phyloP scores from a whole-genome alignment of 2,329 filamentous ascomycete species.

The Macrophomina tecta region DNA sequence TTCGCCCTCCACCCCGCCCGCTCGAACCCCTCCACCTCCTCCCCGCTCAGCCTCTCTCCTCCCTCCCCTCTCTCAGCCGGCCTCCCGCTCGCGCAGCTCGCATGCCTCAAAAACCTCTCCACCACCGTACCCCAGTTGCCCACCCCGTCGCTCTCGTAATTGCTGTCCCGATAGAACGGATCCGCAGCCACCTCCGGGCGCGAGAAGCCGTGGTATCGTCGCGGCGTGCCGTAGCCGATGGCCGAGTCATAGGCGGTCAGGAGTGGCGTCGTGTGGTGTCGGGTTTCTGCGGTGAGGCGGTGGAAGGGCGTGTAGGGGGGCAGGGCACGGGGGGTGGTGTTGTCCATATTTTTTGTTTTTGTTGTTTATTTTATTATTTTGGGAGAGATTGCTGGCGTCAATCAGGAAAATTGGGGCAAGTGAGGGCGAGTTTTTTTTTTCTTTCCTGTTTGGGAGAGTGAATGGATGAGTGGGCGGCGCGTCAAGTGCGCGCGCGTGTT shows the following conservation, averaged over 20 bases:
- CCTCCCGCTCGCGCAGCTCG: not conserved
- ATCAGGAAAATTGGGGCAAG: not conserved
- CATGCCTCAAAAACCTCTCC: not conserved
- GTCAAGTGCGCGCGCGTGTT: too few relatives aligned
- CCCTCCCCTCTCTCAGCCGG: not conserved
- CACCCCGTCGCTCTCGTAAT: slow-evolving; percentile 7
- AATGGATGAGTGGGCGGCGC: too few relatives aligned
- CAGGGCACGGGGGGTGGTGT: not conserved
- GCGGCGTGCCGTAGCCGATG: slow-evolving; percentile 15
- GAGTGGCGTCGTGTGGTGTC: not conserved
- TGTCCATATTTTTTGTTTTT: not conserved
- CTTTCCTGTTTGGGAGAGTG: not conserved
- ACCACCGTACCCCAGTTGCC: not conserved
- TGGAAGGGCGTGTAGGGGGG: slow-evolving; percentile 1
- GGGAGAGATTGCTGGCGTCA: too few relatives aligned
- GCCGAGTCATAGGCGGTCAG: slow-evolving; percentile 19
- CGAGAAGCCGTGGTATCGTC: not conserved
- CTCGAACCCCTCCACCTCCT: not conserved
- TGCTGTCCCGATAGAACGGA: not conserved
- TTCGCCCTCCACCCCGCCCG: not conserved
- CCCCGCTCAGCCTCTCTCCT: not conserved
- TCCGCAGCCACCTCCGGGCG: not conserved
- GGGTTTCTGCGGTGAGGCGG: not conserved
- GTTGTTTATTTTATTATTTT: too few relatives aligned
- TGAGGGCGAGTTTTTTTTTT: not conserved